Evolutionary conservation across 306 rosid species (phyloP).

Genomic region (Albizia julibrissin): DNA sequence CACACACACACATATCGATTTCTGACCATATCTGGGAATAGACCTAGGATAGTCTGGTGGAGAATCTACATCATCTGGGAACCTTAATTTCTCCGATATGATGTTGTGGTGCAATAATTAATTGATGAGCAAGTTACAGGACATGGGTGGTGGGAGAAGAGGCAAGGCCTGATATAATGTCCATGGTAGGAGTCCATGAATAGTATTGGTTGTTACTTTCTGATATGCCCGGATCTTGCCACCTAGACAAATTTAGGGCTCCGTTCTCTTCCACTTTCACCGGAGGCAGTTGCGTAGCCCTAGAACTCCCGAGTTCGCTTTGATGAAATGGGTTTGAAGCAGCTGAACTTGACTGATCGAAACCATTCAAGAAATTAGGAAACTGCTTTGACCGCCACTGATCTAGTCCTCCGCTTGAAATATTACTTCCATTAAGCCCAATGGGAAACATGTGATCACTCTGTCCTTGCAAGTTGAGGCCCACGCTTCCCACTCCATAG

Average conservation of each 20-base stretch:
- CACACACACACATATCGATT: neutral
- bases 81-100: neutral
- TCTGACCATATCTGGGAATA: constrained; percentile 10
- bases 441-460: constrained; percentile 41
- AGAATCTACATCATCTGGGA: neutral
- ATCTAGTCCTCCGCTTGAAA: constrained; percentile 32
- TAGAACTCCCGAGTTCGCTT: constrained; percentile 27
- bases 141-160: constrained; percentile 51
- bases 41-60: neutral
- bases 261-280: constrained; percentile 47
- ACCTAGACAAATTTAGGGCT: constrained; percentile 33
- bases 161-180: constrained; percentile 50
- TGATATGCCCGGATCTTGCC: constrained; percentile 31
- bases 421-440: constrained; percentile 9
- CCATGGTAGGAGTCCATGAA: constrained; percentile 42
- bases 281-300: constrained; percentile 45
- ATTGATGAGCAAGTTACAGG: constrained; percentile 30
- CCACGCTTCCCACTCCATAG: constrained; percentile 48
- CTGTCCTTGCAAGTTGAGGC: constrained; percentile 51
- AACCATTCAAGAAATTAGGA: constrained; percentile 44
- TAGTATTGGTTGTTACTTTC: constrained; percentile 35
- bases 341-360: constrained; percentile 33
- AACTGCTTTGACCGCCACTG: constrained; percentile 54
- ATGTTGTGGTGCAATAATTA: neutral
- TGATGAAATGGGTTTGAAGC: neutral